These are phyloP conservation scores for Fusarium torreyae DNA, from an alignment of 2,329 filamentous ascomycete species.

Conservation along the genomic window DNA sequence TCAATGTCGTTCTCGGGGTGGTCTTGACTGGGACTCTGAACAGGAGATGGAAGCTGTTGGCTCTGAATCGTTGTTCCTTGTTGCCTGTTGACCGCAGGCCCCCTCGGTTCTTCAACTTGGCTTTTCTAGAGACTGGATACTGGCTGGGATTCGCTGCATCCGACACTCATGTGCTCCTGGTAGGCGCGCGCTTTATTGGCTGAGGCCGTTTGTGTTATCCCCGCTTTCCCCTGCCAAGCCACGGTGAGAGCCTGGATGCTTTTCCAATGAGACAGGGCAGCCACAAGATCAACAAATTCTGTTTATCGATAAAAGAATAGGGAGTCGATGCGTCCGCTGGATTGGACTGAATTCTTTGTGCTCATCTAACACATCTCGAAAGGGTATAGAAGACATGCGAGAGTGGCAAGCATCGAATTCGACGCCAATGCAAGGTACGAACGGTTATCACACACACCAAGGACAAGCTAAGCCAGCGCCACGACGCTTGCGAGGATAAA, in stretches of 20 bases:
- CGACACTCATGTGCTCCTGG: constrained; percentile 22
- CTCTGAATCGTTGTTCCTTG: constrained; percentile 13
- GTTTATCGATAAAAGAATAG: constrained; percentile 37
- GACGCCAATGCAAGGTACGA: constrained; percentile 46
- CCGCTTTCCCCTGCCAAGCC: constrained; percentile 46
- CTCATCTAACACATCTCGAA: constrained; percentile 39
- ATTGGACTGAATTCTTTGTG: constrained; percentile 39
- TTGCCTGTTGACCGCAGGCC: constrained; percentile 8
- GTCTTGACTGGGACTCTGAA: constrained; percentile 18
- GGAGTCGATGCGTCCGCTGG: constrained; percentile 15
- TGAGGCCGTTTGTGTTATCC: constrained; percentile 9
- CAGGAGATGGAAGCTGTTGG: constrained; percentile 37
- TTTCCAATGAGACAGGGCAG: constrained; percentile 15
- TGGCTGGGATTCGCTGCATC: constrained; percentile 34
- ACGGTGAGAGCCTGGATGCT: constrained; percentile 25
- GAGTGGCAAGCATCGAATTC: constrained; percentile 26
- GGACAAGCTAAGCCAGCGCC: constrained; percentile 25
- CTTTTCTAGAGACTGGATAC: constrained; percentile 24
- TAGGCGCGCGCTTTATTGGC: constrained; percentile 45
- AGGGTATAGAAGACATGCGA: constrained; percentile 30
- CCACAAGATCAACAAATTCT: constrained; percentile 24
- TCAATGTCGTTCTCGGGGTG: constrained; percentile 27
- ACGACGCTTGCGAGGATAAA: constrained; percentile 36
- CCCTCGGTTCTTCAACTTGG: constrained; percentile 32
- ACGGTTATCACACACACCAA: constrained; percentile 35